Evolutionary conservation across 2,329 filamentous ascomycete species (phyloP).

Genomic region (Curvularia sp.): DNA sequence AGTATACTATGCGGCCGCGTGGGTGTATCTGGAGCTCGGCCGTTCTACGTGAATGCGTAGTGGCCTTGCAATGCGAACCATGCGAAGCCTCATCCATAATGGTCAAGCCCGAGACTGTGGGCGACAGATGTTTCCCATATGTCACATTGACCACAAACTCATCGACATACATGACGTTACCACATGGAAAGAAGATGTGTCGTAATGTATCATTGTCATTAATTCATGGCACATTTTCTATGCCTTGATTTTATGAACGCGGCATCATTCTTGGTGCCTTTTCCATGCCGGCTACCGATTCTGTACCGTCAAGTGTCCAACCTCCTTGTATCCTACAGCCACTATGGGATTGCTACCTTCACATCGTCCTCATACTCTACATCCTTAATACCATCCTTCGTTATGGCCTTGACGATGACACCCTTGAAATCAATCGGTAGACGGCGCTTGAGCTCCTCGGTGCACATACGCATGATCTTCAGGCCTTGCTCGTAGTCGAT

Average conservation of each 20-base stretch:
- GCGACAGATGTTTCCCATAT: not conserved
- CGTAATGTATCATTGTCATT: constrained; percentile 12
- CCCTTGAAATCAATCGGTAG: constrained; percentile 99
- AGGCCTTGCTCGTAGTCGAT: constrained; percentile 88
- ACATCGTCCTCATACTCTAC: constrained; percentile 85
- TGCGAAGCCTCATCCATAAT: not conserved
- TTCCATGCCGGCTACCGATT: constrained; percentile 7
- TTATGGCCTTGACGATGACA: constrained; percentile 89
- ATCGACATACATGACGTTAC: not conserved
- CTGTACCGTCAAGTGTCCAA: constrained; percentile 7
- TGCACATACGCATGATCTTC: constrained; percentile 93
- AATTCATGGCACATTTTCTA: constrained; percentile 11
- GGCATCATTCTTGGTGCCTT: constrained; percentile 11
- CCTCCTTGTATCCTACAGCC: not conserved
- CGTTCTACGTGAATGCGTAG: not conserved
- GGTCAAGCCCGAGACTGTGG: not conserved
- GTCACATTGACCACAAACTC: not conserved
- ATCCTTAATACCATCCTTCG: constrained; percentile 88
- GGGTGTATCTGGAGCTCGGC: not conserved
- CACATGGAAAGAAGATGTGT: not conserved
- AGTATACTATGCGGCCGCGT: not conserved
- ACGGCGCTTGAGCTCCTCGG: constrained; percentile 94
- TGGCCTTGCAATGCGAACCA: not conserved
- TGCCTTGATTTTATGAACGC: constrained; percentile 12
- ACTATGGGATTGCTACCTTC: constrained; percentile 67